These are phyloP conservation scores for Catharanthus roseus DNA, from an alignment of 257 asterid genomes.

Conservation along the genomic window DNA sequence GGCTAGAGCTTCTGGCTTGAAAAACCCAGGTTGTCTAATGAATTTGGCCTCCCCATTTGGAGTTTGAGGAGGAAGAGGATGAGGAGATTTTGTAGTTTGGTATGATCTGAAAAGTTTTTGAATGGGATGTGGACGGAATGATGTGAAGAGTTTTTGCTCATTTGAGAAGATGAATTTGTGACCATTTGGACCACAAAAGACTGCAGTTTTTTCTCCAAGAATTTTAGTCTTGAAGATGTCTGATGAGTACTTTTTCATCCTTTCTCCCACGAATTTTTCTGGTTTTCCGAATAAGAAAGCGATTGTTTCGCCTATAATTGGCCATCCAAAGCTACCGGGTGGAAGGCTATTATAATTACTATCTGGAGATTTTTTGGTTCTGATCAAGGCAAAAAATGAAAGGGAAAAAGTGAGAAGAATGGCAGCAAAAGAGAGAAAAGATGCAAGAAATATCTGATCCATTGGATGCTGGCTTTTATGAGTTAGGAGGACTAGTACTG, in stretches of 20 bases:
- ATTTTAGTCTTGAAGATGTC: conserved; percentile 58
- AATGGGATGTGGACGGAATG: conserved; percentile 59
- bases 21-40: conserved; percentile 60
- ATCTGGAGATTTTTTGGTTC: not conserved
- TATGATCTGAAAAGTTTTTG: conserved; percentile 56
- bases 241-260: conserved; percentile 53
- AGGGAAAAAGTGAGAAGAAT: not conserved
- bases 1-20: conserved; percentile 58
- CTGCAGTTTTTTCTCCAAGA: conserved; percentile 69
- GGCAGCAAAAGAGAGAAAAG: not conserved
- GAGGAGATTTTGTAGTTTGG: conserved; percentile 21
- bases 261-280: conserved; percentile 47
- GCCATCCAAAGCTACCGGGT: conserved; percentile 81
- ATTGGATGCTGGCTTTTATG: no score
- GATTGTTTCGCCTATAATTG: conserved; percentile 47
- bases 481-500: no score
- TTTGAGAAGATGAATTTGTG: conserved; percentile 68
- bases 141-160: conserved; percentile 49
- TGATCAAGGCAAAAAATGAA: not conserved
- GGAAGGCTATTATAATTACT: conserved; percentile 31
- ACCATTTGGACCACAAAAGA: conserved; percentile 65
- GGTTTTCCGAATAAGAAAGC: conserved; percentile 55
- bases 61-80: conserved; percentile 2
- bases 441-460: not conserved
- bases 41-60: conserved; percentile 26